A percentile compares a stretch with the other conserved stretches of the same genome.
phyloP scores from a whole-genome alignment of 108 stramenopile genomes.

The Nitzschia sp. region DNA sequence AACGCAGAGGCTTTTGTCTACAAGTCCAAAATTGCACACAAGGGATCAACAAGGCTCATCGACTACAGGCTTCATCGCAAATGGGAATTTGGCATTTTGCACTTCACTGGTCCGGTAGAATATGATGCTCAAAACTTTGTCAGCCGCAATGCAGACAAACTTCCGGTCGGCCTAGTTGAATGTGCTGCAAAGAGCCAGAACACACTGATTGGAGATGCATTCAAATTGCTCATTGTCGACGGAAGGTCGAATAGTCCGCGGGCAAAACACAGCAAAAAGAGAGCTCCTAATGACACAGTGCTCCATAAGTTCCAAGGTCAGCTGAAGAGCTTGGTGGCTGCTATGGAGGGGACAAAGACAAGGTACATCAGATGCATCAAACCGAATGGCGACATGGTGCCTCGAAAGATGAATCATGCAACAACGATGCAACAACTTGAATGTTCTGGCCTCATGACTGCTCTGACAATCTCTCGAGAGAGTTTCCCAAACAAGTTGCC shows the following conservation, averaged over 20 bases:
- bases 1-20: conserved; percentile 80
- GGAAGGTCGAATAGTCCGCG: conserved; percentile 1
- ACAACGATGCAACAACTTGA: conserved; percentile 86
- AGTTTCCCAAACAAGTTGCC: conserved; percentile 90
- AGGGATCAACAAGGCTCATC: conserved; percentile 43
- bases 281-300: conserved; percentile 50
- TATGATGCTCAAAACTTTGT: conserved; percentile 85
- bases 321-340: conserved; percentile 59
- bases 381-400: conserved; percentile 72
- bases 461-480: conserved; percentile 83
- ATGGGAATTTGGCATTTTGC: conserved; percentile 79
- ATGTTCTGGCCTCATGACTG: conserved; percentile 94
- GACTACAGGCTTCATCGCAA: conserved; percentile 52
- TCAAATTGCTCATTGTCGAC: conserved; percentile 21
- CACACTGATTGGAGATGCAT: conserved; percentile 54
- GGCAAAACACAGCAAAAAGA: conserved; percentile 39
- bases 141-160: conserved; percentile 79
- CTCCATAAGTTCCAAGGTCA: conserved; percentile 68
- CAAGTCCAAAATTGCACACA: conserved; percentile 52
- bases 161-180: conserved; percentile 61
- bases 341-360: conserved; percentile 68
- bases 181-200: conserved; percentile 62
- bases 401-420: conserved; percentile 59
- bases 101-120: conserved; percentile 85
- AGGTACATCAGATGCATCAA: conserved; percentile 93